These are phyloP conservation scores for Cyberlindnera meyerae DNA, from an alignment of 805 yeast genomes.

Conservation along the genomic window DNA sequence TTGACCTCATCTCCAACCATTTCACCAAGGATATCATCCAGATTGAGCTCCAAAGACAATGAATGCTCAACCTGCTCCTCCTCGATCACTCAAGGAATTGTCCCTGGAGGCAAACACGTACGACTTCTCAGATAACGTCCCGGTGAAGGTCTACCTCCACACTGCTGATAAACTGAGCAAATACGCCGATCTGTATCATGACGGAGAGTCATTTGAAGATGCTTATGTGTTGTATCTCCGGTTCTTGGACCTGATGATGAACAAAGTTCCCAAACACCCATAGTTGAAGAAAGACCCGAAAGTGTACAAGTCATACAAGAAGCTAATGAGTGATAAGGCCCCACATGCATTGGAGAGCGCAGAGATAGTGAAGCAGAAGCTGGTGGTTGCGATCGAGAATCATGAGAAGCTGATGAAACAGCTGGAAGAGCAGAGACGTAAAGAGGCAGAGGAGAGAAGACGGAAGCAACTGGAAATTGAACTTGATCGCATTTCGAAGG, in stretches of 20 bases:
- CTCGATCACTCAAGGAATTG: slow-evolving; percentile 29
- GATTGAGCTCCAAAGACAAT: neutral
- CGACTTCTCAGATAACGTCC: slow-evolving; percentile 45
- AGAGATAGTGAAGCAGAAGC: slow-evolving; percentile 22
- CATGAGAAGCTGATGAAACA: slow-evolving; percentile 20
- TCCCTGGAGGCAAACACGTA: slow-evolving; percentile 47
- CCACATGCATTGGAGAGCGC: slow-evolving; percentile 21
- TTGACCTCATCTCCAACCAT: no score
- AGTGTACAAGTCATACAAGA: slow-evolving; percentile 12
- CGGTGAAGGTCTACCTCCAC: slow-evolving; percentile 51
- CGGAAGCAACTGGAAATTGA: slow-evolving; percentile 14
- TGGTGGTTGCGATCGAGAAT: slow-evolving; percentile 30
- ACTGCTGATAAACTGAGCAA: slow-evolving; percentile 43
- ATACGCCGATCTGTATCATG: slow-evolving; percentile 40
- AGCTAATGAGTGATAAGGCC: slow-evolving; percentile 21
- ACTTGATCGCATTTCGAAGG: neutral
- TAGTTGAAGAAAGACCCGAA: slow-evolving; percentile 29
- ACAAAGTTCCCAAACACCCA: slow-evolving; percentile 43
- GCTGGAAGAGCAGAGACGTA: slow-evolving; percentile 26
- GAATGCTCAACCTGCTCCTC: neutral
- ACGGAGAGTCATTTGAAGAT: slow-evolving; percentile 39
- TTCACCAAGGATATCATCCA: no score
- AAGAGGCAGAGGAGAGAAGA: slow-evolving; percentile 16
- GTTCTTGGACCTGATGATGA: slow-evolving; percentile 52
- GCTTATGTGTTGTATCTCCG: slow-evolving; percentile 55